Evolutionary conservation across 441 rosid species (phyloP).

Genomic region (Aleurites moluccanus): DNA sequence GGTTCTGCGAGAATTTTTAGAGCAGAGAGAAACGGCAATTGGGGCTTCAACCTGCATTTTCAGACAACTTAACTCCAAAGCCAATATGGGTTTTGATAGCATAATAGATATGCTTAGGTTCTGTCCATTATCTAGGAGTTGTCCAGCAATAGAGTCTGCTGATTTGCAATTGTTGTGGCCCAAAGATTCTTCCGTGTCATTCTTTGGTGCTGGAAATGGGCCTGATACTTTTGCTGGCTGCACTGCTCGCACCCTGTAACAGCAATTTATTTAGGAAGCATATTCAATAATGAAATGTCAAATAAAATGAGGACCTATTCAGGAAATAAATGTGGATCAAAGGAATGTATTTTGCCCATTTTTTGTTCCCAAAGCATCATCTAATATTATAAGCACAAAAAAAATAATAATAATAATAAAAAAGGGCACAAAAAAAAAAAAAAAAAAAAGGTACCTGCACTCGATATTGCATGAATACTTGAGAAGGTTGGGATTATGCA

Average conservation of each 20-base stretch:
- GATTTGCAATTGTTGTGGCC: slow-evolving; percentile 18
- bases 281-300: background rate
- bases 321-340: no score
- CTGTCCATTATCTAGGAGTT: slow-evolving; percentile 31
- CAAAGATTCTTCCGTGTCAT: slow-evolving; percentile 28
- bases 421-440: background rate
- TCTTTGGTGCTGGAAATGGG: slow-evolving; percentile 25
- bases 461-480: slow-evolving; percentile 80
- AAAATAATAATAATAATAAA: no score
- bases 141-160: slow-evolving; percentile 20
- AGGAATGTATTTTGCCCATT: no score
- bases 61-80: slow-evolving; percentile 68
- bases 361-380: background rate
- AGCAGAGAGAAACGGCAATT: slow-evolving; percentile 33
- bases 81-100: slow-evolving; percentile 81
- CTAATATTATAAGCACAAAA: background rate
- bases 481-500: slow-evolving; percentile 62
- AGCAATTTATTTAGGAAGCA: background rate
- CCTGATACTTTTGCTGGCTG: slow-evolving; percentile 58
- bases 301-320: background rate
- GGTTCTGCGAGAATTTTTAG: slow-evolving; percentile 25
- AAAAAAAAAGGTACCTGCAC: slow-evolving; percentile 57
- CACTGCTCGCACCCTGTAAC: slow-evolving; percentile 63
- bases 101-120: slow-evolving; percentile 55
- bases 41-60: slow-evolving; percentile 94